Conservation (phyloP, 2,329 filamentous ascomycete genomes). For the Colletotrichum sansevieriae region DNA sequence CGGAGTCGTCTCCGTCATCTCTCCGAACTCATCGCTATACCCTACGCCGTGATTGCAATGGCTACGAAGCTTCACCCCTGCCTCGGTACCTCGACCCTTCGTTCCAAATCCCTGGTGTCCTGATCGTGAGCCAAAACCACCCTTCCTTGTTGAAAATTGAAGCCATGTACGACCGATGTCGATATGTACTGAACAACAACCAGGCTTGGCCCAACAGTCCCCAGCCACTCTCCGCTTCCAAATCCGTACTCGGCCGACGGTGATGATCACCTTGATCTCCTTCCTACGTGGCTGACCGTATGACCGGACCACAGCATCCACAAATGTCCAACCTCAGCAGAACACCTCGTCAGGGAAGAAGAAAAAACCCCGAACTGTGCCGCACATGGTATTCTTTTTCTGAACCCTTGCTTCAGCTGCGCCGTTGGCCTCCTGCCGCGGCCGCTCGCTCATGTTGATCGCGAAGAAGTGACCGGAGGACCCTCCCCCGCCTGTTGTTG, state of each 20-base stretch:
- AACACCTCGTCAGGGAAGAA: conserved; percentile 4
- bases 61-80: conserved; percentile 16
- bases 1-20: conserved; percentile 3
- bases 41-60: conserved; percentile 21
- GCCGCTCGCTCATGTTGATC: conserved; percentile 6
- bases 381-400: conserved; percentile 3
- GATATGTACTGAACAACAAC: conserved; percentile 25
- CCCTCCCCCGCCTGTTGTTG: not conserved
- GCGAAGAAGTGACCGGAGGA: not conserved
- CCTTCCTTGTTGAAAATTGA: conserved; percentile 28
- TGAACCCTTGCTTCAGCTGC: conserved; percentile 18
- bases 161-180: conserved; percentile 22
- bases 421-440: conserved; percentile 32
- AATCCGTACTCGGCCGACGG: conserved; percentile 30
- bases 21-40: conserved; percentile 13
- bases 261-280: conserved; percentile 16
- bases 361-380: conserved; percentile 17
- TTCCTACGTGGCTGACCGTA: conserved; percentile 21
- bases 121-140: conserved; percentile 22
- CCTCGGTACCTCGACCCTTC: conserved; percentile 16
- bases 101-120: conserved; percentile 25
- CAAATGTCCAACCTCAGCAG: conserved; percentile 13
- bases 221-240: conserved; percentile 34
- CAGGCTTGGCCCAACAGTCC: conserved; percentile 21
- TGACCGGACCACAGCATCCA: conserved; percentile 10